Evolutionary conservation across 768 basidiomycete species (phyloP).

Genomic region (Hypholoma sublateritium): DNA sequence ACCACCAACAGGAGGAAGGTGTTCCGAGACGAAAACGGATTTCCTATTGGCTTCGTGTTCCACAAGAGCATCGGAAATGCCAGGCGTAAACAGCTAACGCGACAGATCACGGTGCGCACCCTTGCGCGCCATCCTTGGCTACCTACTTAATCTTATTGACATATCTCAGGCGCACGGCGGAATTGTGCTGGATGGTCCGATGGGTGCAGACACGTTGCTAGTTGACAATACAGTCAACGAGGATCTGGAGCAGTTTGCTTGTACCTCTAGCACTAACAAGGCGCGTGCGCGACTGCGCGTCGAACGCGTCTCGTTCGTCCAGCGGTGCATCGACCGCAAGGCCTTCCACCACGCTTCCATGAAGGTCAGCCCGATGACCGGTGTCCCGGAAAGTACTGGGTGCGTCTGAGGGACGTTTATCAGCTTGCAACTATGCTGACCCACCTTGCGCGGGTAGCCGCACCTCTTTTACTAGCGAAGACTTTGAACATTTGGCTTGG

Average conservation of each 20-base stretch:
- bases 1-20: neutral
- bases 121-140: neutral
- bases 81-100: slow-evolving; percentile 18
- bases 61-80: slow-evolving; percentile 30
- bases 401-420: slow-evolving; percentile 1
- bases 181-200: slow-evolving; percentile 14
- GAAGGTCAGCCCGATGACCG: slow-evolving; percentile 29
- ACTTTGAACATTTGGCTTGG: slow-evolving; percentile 18
- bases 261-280: slow-evolving; percentile 14
- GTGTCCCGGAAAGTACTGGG: slow-evolving; percentile 13
- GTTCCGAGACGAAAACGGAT: slow-evolving; percentile 10
- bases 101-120: slow-evolving; percentile 35
- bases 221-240: slow-evolving; percentile 3
- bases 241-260: slow-evolving; percentile 15
- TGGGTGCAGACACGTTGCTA: slow-evolving; percentile 26
- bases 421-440: no score
- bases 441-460: slow-evolving; percentile 14
- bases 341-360: slow-evolving; percentile 18
- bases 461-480: slow-evolving; percentile 32
- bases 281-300: slow-evolving; percentile 18
- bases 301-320: slow-evolving; percentile 27
- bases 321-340: slow-evolving; percentile 19
- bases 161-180: slow-evolving; percentile 28
- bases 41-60: slow-evolving; percentile 30
- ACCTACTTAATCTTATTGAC: neutral